Base-by-base conservation (phyloP, 805 yeast species). In the Metschnikowia vanudenii region DNA sequence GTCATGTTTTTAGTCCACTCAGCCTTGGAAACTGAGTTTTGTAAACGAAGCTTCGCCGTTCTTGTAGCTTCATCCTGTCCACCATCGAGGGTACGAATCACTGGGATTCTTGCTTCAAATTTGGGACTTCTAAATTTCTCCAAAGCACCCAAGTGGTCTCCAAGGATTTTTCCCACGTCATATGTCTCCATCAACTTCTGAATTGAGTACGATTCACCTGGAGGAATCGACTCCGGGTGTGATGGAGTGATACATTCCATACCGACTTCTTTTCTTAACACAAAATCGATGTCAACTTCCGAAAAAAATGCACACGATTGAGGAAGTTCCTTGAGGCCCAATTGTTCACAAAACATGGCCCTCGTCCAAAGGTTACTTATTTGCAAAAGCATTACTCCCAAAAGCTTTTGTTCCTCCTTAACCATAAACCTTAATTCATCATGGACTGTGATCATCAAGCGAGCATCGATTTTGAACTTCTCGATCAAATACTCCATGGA, bases 251-350 rank as follows among this genome's bases (percentile, higher is more conserved):
- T 74, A 65, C 98, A 92, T 51, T 85, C 89, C 74, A 90, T 71
- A 53, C 82, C 82, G n/a, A 92, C 98, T 57, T 95, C 99, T 59
- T 94, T 94, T 55, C 99, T 74, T 55, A 95, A 67, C 3, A 92
- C 86, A 50, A 76, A 79, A 60, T 94, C 99, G 44, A 95, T 79
- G 61, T 94, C 99, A 33, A 94, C 90, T 32, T 89, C 90, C 1
- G 96, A 88, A 62, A 94, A 94, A 62, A 94, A 94, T 0, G 99
- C 98, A 68, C 96, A 88, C 11, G 91, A 84, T 57, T 91, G 96
- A 0, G 99, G 99, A 32, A 94, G 74, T 53, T 91, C 95, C 31
- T 79, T 75, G 50, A 94, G 85, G 0, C 97, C 97, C 60, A 92
- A 66, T 59, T 90, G 96, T 60, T 91, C 95, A 55, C 95, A 87